These are phyloP conservation scores for Macrocybe sp. DNA, from an alignment of 1,284 basidiomycete genomes.

Conservation along the genomic window DNA sequence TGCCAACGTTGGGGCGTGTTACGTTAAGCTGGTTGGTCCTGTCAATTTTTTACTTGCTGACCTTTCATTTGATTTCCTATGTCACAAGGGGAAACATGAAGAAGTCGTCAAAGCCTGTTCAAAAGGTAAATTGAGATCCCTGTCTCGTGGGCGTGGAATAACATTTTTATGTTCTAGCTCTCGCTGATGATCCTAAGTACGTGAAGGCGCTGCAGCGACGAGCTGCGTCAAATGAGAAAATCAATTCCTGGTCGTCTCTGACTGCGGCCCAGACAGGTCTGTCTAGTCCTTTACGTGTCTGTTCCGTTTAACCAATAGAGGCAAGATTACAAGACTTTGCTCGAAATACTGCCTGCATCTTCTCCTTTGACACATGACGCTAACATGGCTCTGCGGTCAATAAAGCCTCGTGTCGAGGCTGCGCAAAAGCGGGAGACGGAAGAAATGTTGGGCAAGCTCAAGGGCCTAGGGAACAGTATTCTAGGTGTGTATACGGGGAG, in stretches of 20 bases:
- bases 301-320: slow-evolving; percentile 4
- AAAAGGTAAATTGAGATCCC: slow-evolving; percentile 41
- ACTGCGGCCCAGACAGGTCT: slow-evolving; percentile 81
- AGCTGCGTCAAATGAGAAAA: slow-evolving; percentile 76
- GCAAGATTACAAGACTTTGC: slow-evolving; percentile 73
- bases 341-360: slow-evolving; percentile 54
- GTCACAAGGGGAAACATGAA: slow-evolving; percentile 62
- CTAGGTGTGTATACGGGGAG: slow-evolving; percentile 54
- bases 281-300: neutral
- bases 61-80: slow-evolving; percentile 5
- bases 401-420: slow-evolving; percentile 66
- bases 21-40: slow-evolving; percentile 63
- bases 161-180: slow-evolving; percentile 44
- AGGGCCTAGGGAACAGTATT: slow-evolving; percentile 87
- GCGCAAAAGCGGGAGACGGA: slow-evolving; percentile 86
- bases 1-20: slow-evolving; percentile 79
- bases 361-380: slow-evolving; percentile 49
- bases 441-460: slow-evolving; percentile 92
- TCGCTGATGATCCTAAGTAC: slow-evolving; percentile 81
- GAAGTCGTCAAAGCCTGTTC: slow-evolving; percentile 74
- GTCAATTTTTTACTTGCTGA: neutral
- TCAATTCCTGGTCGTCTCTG: slow-evolving; percentile 81
- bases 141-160: slow-evolving; percentile 2
- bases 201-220: slow-evolving; percentile 87
- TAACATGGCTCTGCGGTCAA: slow-evolving; percentile 40